These are phyloP conservation scores for Sophora flavescens DNA, from an alignment of 306 rosid genomes.

Conservation along the genomic window DNA sequence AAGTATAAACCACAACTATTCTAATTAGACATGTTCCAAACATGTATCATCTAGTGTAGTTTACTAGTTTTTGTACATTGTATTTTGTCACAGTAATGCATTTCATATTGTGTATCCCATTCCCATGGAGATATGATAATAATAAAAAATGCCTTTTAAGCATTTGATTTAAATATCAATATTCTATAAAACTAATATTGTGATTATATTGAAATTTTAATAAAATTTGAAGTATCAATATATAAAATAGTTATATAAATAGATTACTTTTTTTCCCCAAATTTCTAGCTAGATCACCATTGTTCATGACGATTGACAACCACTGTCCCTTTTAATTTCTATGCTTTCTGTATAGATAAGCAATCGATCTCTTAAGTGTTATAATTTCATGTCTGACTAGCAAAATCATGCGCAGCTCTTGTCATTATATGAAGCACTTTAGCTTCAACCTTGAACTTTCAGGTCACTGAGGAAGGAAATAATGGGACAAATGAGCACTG, in stretches of 20 bases:
- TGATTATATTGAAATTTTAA: no score
- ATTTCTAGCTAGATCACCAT: no score
- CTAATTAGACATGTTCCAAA: background rate
- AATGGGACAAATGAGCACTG: slow-evolving; percentile 6
- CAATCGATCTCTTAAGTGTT: background rate
- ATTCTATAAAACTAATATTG: no score
- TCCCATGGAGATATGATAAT: no score
- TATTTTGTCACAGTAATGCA: background rate
- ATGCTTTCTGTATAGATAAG: background rate
- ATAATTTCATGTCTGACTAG: slow-evolving; percentile 32
- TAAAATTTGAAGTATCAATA: no score
- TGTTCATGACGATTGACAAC: background rate
- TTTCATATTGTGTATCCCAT: background rate
- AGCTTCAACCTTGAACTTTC: background rate
- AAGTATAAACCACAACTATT: background rate
- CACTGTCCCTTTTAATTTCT: background rate
- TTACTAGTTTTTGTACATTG: background rate
- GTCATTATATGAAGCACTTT: slow-evolving; percentile 33
- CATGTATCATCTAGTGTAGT: no score
- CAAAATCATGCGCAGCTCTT: slow-evolving; percentile 1
- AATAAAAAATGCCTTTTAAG: no score
- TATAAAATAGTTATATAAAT: no score
- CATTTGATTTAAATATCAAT: no score
- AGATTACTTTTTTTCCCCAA: no score
- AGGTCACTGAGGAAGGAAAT: slow-evolving; percentile 24